Evolutionary conservation across 1,284 basidiomycete genomes (phyloP), one percentile per base, ranked within the genome.

Genomic region (Irpex rosettiformis): DNA sequence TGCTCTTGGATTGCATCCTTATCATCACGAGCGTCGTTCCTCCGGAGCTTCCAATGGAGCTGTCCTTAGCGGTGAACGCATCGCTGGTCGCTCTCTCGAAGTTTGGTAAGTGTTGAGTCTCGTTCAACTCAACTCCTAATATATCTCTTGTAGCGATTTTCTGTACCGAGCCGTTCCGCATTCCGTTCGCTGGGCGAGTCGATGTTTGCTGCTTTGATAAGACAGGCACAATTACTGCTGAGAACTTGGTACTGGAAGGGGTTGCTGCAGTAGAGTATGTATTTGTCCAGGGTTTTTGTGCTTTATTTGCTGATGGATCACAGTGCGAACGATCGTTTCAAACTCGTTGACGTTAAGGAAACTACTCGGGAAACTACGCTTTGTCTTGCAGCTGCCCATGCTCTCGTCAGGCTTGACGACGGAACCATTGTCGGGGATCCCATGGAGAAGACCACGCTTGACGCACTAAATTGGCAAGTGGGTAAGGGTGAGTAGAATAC

Each of bases 151-250:
- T 62, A 95, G 94, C 94, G 6, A 98, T 98, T 62, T 98, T 96
- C 77, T 98, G 95, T 71, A 98, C 95, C 10, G 95, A 98, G 69
- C 95, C 95, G 0, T 98, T 98, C 85, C 85, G 96, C 25, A 98
- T 98, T 65, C 94, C 96, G 0, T 91, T 80, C 62, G 95, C 95
- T 8, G 95, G 96, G 5, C 85, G 93, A 28, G 94, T 98, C 4
- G 95, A 98, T 65, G 90, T 98, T 10, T 98, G 95, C 73, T 98
- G 96, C 75, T 98, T 98, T 66, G 95, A 98, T 77, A 98, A 98
- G 80, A 98, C 95, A 0, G 96, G 95, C 29, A 98, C 95, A 0
- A 96, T 98, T 63, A 98, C 95, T 0, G 93, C 93, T 0, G 94
- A 97, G 72, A 89, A 95, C 72, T 77, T 98, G n/a, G 93, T 97